These are phyloP conservation scores for Podosphaera fusca DNA, from an alignment of 2,329 filamentous ascomycete species.

Conservation along the genomic window DNA sequence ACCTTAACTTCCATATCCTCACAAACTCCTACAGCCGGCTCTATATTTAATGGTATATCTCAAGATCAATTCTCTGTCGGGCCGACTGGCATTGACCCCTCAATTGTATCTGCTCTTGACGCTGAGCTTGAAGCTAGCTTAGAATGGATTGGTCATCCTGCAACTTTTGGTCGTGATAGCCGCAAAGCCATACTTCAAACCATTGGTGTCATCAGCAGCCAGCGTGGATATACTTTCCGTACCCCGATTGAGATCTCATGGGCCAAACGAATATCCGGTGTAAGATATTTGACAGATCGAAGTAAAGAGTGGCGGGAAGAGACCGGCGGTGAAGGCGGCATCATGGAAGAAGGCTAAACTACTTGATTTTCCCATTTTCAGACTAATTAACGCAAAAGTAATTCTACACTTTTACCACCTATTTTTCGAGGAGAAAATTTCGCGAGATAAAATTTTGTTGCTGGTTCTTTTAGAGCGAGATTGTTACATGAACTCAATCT, in stretches of 20 bases:
- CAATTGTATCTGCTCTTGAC: conserved; percentile 68
- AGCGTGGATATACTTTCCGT: conserved; percentile 81
- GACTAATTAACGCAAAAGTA: too few species aligned
- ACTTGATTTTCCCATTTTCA: neutral
- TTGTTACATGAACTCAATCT: neutral
- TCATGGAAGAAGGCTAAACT: conserved; percentile 15
- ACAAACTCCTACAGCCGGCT: conserved; percentile 12
- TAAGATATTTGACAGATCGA: conserved; percentile 59
- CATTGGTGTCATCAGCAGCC: conserved; percentile 88
- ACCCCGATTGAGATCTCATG: conserved; percentile 75
- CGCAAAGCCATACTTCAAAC: conserved; percentile 90
- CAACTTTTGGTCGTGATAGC: conserved; percentile 80
- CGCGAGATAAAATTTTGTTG: neutral
- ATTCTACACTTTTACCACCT: neutral
- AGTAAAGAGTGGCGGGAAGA: conserved; percentile 87
- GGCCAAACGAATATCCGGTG: conserved; percentile 60
- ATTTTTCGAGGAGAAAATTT: neutral
- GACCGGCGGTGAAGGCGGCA: conserved; percentile 18
- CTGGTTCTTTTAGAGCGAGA: neutral
- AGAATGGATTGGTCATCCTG: conserved; percentile 95
- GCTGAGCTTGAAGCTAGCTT: conserved; percentile 72
- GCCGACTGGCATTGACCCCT: conserved; percentile 55
- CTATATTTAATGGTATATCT: conserved; percentile 27
- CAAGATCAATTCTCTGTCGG: conserved; percentile 23
- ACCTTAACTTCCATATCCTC: conserved; percentile 17